These are phyloP conservation scores for Xylariaceae sp. DNA, from an alignment of 2,329 filamentous ascomycete species.

Conservation along the genomic window DNA sequence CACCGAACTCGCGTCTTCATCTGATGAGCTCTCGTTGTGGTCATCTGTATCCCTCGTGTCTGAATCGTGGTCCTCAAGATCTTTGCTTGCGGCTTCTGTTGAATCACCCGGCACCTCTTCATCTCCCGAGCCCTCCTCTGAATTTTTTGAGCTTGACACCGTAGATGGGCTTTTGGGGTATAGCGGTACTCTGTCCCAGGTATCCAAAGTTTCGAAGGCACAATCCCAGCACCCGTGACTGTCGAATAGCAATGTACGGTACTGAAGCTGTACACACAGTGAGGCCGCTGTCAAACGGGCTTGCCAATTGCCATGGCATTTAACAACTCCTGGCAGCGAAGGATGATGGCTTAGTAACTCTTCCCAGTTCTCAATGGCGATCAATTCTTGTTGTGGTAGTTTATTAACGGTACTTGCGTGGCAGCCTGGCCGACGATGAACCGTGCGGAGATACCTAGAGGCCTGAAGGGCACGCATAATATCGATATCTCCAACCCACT, in stretches of 20 bases:
- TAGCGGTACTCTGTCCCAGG: not conserved
- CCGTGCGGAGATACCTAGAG: not conserved
- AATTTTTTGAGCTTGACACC: not conserved
- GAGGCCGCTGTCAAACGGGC: slow-evolving; percentile 6
- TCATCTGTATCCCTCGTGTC: not conserved
- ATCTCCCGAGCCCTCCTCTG: not conserved
- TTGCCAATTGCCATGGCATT: slow-evolving; percentile 19
- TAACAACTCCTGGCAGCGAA: not conserved
- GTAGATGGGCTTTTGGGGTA: not conserved
- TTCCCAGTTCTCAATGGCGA: slow-evolving; percentile 18
- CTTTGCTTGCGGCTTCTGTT: not conserved
- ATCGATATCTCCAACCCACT: slow-evolving; percentile 9
- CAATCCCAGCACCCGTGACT: slow-evolving; percentile 16
- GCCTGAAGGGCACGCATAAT: not conserved
- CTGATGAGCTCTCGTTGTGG: not conserved
- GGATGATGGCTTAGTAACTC: slow-evolving; percentile 15
- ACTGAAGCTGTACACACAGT: slow-evolving; percentile 2
- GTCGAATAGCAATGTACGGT: slow-evolving; percentile 4
- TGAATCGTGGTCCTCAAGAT: not conserved
- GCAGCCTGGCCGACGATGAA: not conserved
- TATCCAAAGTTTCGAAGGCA: slow-evolving; percentile 1
- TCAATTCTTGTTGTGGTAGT: not conserved
- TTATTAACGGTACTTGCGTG: not conserved
- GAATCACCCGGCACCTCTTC: not conserved
- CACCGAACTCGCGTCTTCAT: not conserved